These are phyloP conservation scores for Akanthomyces lecanii DNA, from an alignment of 2,329 filamentous ascomycete genomes.

Conservation along the genomic window DNA sequence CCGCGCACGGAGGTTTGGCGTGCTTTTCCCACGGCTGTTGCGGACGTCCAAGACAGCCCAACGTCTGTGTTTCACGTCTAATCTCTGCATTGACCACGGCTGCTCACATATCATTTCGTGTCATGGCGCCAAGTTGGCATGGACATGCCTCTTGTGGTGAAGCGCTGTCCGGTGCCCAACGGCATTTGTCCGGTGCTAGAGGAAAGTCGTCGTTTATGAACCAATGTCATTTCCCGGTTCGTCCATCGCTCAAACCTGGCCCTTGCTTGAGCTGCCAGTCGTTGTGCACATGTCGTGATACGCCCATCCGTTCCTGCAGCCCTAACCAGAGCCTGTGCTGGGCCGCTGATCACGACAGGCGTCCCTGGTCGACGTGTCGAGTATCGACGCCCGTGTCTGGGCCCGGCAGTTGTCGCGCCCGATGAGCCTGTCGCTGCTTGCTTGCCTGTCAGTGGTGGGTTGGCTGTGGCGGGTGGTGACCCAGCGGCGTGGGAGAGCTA, in stretches of 20 bases:
- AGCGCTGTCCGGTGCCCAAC: background rate
- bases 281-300: too few relatives aligned
- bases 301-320: too few relatives aligned
- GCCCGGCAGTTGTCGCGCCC: background rate
- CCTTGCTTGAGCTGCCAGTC: too few relatives aligned
- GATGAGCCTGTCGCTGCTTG: background rate
- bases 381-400: background rate
- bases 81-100: conserved; percentile 1
- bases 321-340: background rate
- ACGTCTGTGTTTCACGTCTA: conserved; percentile 1
- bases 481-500: background rate
- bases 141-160: background rate
- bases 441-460: background rate
- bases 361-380: background rate
- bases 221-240: background rate
- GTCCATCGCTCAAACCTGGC: too few relatives aligned
- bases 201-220: background rate
- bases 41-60: background rate
- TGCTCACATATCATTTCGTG: background rate
- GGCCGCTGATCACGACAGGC: background rate
- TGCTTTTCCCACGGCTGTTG: background rate
- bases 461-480: background rate
- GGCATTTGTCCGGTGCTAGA: background rate
- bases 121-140: background rate
- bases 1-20: background rate